Evolutionary conservation across 2,329 filamentous ascomycete species (phyloP).

Genomic region (Scleromitrula shiraiana): DNA sequence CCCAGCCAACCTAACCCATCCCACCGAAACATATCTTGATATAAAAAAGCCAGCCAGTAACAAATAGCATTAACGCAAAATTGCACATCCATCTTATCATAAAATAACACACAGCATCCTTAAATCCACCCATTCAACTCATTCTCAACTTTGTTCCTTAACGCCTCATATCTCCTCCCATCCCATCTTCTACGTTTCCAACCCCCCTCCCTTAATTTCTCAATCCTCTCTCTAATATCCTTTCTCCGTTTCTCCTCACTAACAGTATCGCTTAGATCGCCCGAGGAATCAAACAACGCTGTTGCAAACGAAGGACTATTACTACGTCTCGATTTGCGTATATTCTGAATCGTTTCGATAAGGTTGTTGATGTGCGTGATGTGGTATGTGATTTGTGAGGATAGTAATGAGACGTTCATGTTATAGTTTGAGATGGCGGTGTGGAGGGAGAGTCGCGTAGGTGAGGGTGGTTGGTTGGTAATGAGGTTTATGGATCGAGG

Average conservation of each 20-base stretch:
- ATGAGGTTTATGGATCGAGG: neutral
- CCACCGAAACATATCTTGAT: no score
- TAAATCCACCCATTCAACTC: slow-evolving; percentile 5
- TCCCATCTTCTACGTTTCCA: slow-evolving; percentile 23
- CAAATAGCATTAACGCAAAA: no score
- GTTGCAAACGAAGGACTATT: slow-evolving; percentile 11
- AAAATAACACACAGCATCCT: no score
- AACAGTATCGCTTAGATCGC: neutral
- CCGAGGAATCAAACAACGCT: neutral
- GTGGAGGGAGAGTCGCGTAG: neutral
- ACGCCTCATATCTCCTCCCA: slow-evolving; percentile 17
- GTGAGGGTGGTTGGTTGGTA: neutral
- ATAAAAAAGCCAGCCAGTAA: no score
- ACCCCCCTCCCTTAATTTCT: slow-evolving; percentile 15
- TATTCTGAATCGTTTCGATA: slow-evolving; percentile 14
- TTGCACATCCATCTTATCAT: no score
- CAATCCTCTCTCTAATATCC: slow-evolving; percentile 13
- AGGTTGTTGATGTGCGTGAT: slow-evolving; percentile 4
- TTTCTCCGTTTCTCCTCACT: neutral
- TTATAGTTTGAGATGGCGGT: neutral
- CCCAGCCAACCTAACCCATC: no score
- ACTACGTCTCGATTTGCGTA: slow-evolving; percentile 16
- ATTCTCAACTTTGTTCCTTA: slow-evolving; percentile 20
- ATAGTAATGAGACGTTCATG: slow-evolving; percentile 14
- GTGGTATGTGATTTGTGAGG: slow-evolving; percentile 10